Conservation (phyloP, 371 early-diverging fungal genomes). For the Rhizomucor pusillus region DNA sequence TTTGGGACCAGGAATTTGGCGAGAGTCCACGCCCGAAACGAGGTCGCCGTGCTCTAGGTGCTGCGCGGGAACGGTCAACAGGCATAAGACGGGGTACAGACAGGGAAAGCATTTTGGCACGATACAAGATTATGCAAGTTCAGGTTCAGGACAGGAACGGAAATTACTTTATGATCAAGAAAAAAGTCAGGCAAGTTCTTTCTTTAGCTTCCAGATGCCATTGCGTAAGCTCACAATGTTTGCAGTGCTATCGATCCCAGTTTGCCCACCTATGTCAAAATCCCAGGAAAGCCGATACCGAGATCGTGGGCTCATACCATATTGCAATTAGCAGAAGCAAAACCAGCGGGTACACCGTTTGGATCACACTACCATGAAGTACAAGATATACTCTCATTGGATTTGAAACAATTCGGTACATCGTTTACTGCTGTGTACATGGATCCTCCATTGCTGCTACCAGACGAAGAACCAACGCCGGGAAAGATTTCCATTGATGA, state of each 20-base stretch:
- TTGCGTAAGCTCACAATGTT: not conserved
- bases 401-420: conserved; percentile 57
- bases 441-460: conserved; percentile 86
- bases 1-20: conserved; percentile 82
- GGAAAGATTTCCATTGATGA: conserved; percentile 69
- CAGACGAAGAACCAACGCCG: conserved; percentile 62
- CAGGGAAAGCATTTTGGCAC: conserved; percentile 67
- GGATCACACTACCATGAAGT: conserved; percentile 27
- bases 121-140: conserved; percentile 83
- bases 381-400: conserved; percentile 36
- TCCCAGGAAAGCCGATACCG: conserved; percentile 81
- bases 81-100: conserved; percentile 40
- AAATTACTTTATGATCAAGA: conserved; percentile 77
- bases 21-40: conserved; percentile 25
- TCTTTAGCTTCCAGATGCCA: not conserved
- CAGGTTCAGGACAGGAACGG: conserved; percentile 82
- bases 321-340: conserved; percentile 24
- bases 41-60: conserved; percentile 24
- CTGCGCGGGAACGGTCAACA: conserved; percentile 15
- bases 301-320: conserved; percentile 84
- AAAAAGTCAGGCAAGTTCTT: conserved; percentile 57
- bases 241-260: conserved; percentile 73
- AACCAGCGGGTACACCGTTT: conserved; percentile 7
- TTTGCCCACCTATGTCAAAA: conserved; percentile 84
- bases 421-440: conserved; percentile 82